These are phyloP conservation scores for Thermomucor indicae-seudaticae DNA, from an alignment of 371 early-diverging fungal genomes.

Conservation along the genomic window DNA sequence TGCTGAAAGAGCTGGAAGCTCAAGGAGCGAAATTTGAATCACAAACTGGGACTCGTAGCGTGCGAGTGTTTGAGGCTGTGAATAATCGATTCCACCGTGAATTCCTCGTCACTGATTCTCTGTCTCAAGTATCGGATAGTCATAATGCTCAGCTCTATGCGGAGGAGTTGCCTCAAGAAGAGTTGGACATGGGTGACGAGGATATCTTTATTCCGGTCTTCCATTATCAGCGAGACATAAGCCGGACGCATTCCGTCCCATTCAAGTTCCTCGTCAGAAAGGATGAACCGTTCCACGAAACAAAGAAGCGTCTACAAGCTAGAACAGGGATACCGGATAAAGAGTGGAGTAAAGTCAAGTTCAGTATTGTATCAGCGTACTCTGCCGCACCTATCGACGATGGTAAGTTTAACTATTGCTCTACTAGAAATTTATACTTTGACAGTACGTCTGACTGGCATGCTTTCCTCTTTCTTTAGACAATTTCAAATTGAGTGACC, in stretches of 20 bases:
- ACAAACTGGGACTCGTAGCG: constrained; percentile 2
- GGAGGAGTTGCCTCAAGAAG: constrained; percentile 55
- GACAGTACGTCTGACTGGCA: constrained; percentile 2
- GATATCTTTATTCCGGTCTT: constrained; percentile 57
- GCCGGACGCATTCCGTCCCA: constrained; percentile 77
- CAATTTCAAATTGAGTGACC: constrained; percentile 49
- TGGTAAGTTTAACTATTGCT: constrained; percentile 25
- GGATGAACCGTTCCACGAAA: constrained; percentile 66
- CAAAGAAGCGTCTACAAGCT: constrained; percentile 68
- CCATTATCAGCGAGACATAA: constrained; percentile 71
- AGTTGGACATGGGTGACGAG: constrained; percentile 32
- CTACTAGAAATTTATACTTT: not conserved
- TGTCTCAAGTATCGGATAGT: constrained; percentile 16
- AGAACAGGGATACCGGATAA: constrained; percentile 80
- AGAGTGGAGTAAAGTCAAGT: constrained; percentile 80
- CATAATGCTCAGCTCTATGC: constrained; percentile 13
- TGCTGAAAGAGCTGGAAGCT: constrained; percentile 54
- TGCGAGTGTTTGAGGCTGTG: constrained; percentile 31
- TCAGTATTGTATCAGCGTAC: constrained; percentile 41
- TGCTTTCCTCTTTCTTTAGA: constrained; percentile 33
- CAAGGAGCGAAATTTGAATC: not conserved
- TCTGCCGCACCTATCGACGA: constrained; percentile 42
- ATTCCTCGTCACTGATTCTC: constrained; percentile 16
- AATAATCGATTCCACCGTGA: constrained; percentile 20
- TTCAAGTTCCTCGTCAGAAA: constrained; percentile 68